These are phyloP conservation scores for Leptosphaerulina australis DNA, from an alignment of 2,329 filamentous ascomycete genomes.

Conservation along the genomic window DNA sequence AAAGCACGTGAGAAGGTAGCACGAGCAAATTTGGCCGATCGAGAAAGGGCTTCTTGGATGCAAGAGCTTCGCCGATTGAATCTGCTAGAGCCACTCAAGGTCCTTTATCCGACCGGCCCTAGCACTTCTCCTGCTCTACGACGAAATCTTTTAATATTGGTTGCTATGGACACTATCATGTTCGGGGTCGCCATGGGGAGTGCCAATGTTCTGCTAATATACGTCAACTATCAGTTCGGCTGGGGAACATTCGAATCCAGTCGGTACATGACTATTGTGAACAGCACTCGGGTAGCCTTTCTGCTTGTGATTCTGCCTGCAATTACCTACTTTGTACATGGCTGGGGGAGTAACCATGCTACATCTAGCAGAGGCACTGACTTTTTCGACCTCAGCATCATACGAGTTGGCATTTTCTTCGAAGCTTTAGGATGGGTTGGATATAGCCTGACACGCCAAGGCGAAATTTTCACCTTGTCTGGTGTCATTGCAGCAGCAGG, in stretches of 20 bases:
- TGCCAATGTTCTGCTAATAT: slow-evolving; percentile 81
- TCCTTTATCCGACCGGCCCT: slow-evolving; percentile 74
- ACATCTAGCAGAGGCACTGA: slow-evolving; percentile 69
- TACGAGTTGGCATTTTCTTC: slow-evolving; percentile 75
- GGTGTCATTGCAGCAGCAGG: slow-evolving; percentile 78
- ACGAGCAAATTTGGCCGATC: no score
- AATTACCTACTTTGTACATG: slow-evolving; percentile 77
- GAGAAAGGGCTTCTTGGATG: slow-evolving; percentile 53
- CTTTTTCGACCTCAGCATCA: slow-evolving; percentile 74
- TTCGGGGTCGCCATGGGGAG: slow-evolving; percentile 82
- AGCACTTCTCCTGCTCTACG: slow-evolving; percentile 67
- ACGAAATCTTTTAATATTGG: slow-evolving; percentile 81
- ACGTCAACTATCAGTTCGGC: slow-evolving; percentile 77
- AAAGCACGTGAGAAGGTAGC: slow-evolving; percentile 74
- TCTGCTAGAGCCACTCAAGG: slow-evolving; percentile 75
- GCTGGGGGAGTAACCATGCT: slow-evolving; percentile 48
- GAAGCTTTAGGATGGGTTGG: slow-evolving; percentile 78
- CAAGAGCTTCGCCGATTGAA: slow-evolving; percentile 60
- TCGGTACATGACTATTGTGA: slow-evolving; percentile 80
- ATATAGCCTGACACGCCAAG: slow-evolving; percentile 69
- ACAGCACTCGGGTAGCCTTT: slow-evolving; percentile 73
- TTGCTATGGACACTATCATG: slow-evolving; percentile 79
- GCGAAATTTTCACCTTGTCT: slow-evolving; percentile 70
- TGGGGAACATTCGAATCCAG: slow-evolving; percentile 85
- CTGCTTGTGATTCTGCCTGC: slow-evolving; percentile 77